These are phyloP conservation scores for Pulveroboletus ravenelii DNA, from an alignment of 768 basidiomycete species.

Conservation along the genomic window DNA sequence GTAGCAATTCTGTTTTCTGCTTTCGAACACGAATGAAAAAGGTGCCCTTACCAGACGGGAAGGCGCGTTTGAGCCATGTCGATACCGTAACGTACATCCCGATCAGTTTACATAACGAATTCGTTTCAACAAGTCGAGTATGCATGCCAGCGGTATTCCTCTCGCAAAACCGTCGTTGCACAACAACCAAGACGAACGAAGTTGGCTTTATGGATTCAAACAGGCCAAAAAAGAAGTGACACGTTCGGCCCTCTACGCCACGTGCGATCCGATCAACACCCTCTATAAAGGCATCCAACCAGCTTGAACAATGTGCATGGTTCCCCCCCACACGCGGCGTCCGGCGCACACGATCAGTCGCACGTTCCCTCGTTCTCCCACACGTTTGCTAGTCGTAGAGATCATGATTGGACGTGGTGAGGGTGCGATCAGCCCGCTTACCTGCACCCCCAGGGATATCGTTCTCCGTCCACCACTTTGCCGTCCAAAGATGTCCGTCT, in stretches of 20 bases:
- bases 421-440: neutral
- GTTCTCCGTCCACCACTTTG: constrained; percentile 47
- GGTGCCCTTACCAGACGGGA: neutral
- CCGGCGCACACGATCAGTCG: constrained; percentile 4
- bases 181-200: neutral
- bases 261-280: too few relatives aligned
- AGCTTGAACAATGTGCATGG: too few relatives aligned
- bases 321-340: neutral
- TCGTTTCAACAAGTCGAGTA: too few relatives aligned
- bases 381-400: constrained; percentile 20
- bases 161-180: neutral
- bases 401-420: neutral
- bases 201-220: too few relatives aligned
- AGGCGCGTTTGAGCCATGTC: too few relatives aligned
- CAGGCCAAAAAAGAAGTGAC: neutral
- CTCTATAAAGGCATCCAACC: too few relatives aligned
- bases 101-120: too few relatives aligned
- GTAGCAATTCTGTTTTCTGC: neutral
- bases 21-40: neutral
- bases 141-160: too few relatives aligned
- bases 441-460: constrained; percentile 32
- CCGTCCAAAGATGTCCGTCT: constrained; percentile 47
- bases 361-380: constrained; percentile 36
- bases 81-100: too few relatives aligned
- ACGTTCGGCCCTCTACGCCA: too few relatives aligned